Conservation (phyloP, 169 alveolate genomes). For the Perkinsus olseni region DNA sequence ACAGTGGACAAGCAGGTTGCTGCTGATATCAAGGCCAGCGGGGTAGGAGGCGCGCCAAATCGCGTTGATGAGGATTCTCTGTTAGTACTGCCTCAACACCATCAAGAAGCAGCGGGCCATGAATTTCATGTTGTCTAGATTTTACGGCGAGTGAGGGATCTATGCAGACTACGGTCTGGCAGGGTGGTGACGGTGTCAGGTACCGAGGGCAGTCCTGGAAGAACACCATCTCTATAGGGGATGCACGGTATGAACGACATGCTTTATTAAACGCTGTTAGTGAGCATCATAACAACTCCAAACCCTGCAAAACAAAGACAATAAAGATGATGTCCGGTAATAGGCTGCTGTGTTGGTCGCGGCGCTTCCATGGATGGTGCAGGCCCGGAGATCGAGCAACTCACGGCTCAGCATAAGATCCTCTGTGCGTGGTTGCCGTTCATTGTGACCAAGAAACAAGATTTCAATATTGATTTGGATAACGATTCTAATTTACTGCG, state of each 20-base stretch:
- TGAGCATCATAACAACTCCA: not conserved
- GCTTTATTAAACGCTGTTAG: not conserved
- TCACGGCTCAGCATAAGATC: not conserved
- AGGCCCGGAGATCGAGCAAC: not conserved
- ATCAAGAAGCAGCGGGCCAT: not conserved
- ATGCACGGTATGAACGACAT: not conserved
- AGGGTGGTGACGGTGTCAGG: not conserved
- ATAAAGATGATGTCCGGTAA: not conserved
- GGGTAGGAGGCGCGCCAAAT: not conserved
- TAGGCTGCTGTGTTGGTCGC: not conserved
- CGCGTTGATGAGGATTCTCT: not conserved
- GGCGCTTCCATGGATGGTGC: not conserved
- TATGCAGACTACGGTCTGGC: not conserved
- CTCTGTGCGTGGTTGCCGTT: not conserved
- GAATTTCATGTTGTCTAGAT: not conserved
- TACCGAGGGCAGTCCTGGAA: not conserved
- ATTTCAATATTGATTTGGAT: not conserved
- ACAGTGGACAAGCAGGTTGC: not conserved
- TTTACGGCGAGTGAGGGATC: not conserved
- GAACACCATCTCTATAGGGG: not conserved
- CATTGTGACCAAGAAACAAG: not conserved
- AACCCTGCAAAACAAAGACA: not conserved
- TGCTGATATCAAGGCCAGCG: not conserved
- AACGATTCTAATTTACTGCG: not conserved
- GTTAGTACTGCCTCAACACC: not conserved